phyloP scores from a whole-genome alignment of 345 rosid species.

The Acer yangbiense region DNA sequence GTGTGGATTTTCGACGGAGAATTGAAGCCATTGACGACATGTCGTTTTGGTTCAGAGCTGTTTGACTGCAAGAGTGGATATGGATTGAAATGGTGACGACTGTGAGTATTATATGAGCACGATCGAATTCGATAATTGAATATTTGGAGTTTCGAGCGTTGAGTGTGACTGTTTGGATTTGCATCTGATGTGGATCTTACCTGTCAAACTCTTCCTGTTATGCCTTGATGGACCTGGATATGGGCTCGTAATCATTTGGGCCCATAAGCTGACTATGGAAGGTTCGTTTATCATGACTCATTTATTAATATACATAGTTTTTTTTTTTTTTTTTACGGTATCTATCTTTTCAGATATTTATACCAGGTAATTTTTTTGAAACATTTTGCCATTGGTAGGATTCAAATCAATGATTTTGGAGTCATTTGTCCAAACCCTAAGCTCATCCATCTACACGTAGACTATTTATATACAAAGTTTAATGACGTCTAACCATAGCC shows the following conservation, averaged over 20 bases:
- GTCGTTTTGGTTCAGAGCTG: neutral
- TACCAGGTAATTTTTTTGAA: no score
- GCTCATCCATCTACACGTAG: no score
- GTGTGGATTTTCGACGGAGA: slow-evolving; percentile 51
- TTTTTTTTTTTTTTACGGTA: no score
- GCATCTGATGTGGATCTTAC: neutral
- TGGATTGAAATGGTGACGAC: neutral
- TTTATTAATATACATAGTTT: no score
- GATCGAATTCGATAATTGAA: neutral
- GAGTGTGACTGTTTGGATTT: neutral
- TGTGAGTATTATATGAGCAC: neutral
- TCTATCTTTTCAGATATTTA: no score
- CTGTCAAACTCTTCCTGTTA: neutral
- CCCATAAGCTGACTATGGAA: neutral
- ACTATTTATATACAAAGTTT: no score
- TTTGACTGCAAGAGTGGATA: neutral
- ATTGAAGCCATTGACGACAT: slow-evolving; percentile 60
- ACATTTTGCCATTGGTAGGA: no score
- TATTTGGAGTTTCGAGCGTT: neutral
- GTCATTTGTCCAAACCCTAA: no score
- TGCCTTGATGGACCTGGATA: neutral
- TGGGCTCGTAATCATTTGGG: neutral
- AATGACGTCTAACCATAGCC: no score
- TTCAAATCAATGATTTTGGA: no score
- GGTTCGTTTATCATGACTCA: no score